Percentiles rank a stretch among this genome's conserved stretches.
phyloP scores from a whole-genome alignment of 2,329 filamentous ascomycete species.

The Bisporella sp. region DNA sequence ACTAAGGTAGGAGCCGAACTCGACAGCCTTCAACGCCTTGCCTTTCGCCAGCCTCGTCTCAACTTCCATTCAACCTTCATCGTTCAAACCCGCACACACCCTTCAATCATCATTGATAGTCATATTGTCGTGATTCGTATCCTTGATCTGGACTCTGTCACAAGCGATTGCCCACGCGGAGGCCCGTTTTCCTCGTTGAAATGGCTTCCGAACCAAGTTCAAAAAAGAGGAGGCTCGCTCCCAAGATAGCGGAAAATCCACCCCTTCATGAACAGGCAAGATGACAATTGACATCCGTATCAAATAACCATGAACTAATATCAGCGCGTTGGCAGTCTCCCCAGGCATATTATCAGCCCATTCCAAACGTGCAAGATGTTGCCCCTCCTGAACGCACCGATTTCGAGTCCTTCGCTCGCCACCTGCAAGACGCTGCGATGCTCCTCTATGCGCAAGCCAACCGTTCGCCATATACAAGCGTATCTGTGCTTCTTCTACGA shows the following conservation, averaged over 20 bases:
- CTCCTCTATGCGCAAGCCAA: conserved; percentile 58
- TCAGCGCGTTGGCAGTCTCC: conserved; percentile 13
- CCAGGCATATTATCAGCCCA: conserved; percentile 21
- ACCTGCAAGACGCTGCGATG: conserved; percentile 63
- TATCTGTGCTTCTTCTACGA: conserved; percentile 52
- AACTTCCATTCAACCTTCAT: conserved; percentile 11
- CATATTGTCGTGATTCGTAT: conserved; percentile 1
- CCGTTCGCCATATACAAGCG: conserved; percentile 47
- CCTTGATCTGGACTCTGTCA: background rate
- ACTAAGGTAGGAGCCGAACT: no score
- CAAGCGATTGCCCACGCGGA: conserved; percentile 12
- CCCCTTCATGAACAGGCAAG: conserved; percentile 25
- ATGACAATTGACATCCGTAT: background rate
- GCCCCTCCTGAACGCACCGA: conserved; percentile 34
- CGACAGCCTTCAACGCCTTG: no score
- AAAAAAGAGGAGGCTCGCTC: conserved; percentile 30
- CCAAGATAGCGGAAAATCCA: conserved; percentile 28
- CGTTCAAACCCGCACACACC: conserved; percentile 9
- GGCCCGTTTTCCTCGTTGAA: conserved; percentile 11
- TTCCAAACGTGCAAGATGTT: conserved; percentile 22
- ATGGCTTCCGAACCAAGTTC: conserved; percentile 26
- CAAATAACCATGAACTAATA: conserved; percentile 8
- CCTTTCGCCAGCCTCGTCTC: no score
- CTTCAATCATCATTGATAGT: conserved; percentile 16
- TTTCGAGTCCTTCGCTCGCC: conserved; percentile 60